Base-by-base conservation (phyloP, 805 yeast species). In the Isabelozyma heimii region DNA sequence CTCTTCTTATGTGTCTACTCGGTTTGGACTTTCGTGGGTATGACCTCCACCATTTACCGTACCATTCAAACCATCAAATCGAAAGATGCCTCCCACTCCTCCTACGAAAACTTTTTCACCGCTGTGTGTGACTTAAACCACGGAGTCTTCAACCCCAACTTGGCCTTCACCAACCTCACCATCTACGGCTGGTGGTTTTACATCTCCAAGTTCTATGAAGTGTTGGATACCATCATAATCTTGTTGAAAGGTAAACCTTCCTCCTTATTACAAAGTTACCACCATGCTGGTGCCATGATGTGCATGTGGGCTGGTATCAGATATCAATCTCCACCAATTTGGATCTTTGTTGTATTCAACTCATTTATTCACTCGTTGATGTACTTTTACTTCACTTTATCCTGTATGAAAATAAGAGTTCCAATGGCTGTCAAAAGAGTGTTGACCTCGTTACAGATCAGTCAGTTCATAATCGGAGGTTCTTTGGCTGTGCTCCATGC, bases 281-380 rank as follows among this genome's bases (percentile, higher is more conserved):
- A 85, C 62, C 91, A 85, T 63, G 80, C 90, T 5, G 91, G 91
- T 24, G 91, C 91, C 44, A 85, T 85, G 83, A 70, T 85, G 66
- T 84, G 88, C 51, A 85, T 85, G 91, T 85, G 90, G 90, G 80
- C 87, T 7, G 91, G 91, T 2, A 79, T 83, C 48, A 71, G 90
- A 49, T 85, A 70, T 65, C 80, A 79, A 45, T 78, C 88, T 12
- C 88, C 90, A 5, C 91, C 91, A 35, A 85, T 85, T 62, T 85
- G 91, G 91, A 82, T 85, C 58, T 85, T 85, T 67, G 89, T 85
- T 42, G 88, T 82, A 24, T 85, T 85, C 79, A 85, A 85, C 73
- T 84, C 89, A n/a, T 80, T 85, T 62, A 85, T 85, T 60, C 91
- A 85, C 70, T 72, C 87, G 24, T 75, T 85, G 62, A 85, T 85